Evolutionary conservation across 177 flowering plant genomes (phyloP).

Genomic region (Tripterygium wilfordii): DNA sequence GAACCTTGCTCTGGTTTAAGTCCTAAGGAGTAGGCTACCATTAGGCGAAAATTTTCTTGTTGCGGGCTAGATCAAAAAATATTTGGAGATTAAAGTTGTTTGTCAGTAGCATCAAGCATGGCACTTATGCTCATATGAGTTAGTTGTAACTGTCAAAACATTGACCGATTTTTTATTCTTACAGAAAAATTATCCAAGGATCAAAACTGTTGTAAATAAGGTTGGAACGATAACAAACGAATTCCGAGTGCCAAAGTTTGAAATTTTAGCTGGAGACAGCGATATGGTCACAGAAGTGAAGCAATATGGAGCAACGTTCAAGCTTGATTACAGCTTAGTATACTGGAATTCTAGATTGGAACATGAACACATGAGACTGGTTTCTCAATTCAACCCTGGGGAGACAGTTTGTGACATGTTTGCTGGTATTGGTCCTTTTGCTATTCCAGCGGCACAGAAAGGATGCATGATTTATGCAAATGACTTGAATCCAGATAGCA

Average conservation of each 20-base stretch:
- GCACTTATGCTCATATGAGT: too few species aligned
- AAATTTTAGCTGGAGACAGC: constrained; percentile 68
- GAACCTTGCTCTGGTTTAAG: too few species aligned
- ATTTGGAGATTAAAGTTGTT: too few species aligned
- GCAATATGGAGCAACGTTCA: constrained; percentile 93
- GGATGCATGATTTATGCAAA: constrained; percentile 91
- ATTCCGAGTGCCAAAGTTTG: constrained; percentile 94
- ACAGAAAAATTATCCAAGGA: constrained; percentile 95
- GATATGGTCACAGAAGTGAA: constrained; percentile 94
- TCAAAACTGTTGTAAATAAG: constrained; percentile 86
- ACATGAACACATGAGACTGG: constrained; percentile 83
- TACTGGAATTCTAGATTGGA: constrained; percentile 99
- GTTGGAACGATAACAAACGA: constrained; percentile 90
- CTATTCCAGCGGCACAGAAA: constrained; percentile 92
- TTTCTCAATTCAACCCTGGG: constrained; percentile 72
- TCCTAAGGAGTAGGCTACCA: too few species aligned
- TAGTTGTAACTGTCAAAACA: too few species aligned
- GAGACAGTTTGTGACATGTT: constrained; percentile 94
- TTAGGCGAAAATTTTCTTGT: too few species aligned
- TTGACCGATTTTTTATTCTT: too few species aligned
- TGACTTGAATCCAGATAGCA: constrained; percentile 89
- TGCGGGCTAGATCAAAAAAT: too few species aligned
- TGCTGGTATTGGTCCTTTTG: constrained; percentile 97
- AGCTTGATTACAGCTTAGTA: constrained; percentile 89
- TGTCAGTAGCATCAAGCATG: too few species aligned